These are phyloP conservation scores for Volvox africanus DNA, from an alignment of 139 green algal genomes.

Conservation along the genomic window DNA sequence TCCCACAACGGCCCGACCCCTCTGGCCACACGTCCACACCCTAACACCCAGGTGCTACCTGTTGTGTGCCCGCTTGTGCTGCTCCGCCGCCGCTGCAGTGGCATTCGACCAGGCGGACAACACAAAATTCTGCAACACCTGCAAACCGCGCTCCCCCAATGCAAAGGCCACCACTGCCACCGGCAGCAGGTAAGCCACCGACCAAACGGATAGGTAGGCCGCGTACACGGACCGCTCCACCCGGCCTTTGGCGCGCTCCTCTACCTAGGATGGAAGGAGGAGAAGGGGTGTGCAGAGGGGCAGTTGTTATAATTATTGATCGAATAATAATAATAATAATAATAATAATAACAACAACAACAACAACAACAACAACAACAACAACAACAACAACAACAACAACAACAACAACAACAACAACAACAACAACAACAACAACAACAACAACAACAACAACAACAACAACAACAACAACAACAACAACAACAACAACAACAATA, in stretches of 20 bases:
- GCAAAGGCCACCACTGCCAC: slow-evolving; percentile 57
- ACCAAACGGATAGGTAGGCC: slow-evolving; percentile 83
- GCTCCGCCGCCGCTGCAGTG: slow-evolving; percentile 22
- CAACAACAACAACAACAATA: too few relatives aligned
- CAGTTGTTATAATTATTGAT: too few relatives aligned
- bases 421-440: too few relatives aligned
- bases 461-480: too few relatives aligned
- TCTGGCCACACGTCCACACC: not conserved
- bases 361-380: too few relatives aligned
- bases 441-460: too few relatives aligned
- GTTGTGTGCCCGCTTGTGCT: slow-evolving; percentile 38
- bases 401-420: too few relatives aligned
- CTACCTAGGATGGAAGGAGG: slow-evolving; percentile 51
- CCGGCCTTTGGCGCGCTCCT: slow-evolving; percentile 80
- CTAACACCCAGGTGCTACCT: not conserved
- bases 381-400: too few relatives aligned
- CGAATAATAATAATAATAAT: too few relatives aligned
- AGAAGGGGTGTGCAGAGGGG: too few relatives aligned
- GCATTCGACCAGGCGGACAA: slow-evolving; percentile 77
- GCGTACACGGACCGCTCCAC: slow-evolving; percentile 81
- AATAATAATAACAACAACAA: too few relatives aligned
- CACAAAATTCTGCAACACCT: slow-evolving; percentile 84
- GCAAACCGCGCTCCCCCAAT: slow-evolving; percentile 64
- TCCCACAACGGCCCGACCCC: not conserved
- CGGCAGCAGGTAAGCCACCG: slow-evolving; percentile 74